Base-by-base conservation (phyloP, 116 monocot species). In the Phalaenopsis hybrid region DNA sequence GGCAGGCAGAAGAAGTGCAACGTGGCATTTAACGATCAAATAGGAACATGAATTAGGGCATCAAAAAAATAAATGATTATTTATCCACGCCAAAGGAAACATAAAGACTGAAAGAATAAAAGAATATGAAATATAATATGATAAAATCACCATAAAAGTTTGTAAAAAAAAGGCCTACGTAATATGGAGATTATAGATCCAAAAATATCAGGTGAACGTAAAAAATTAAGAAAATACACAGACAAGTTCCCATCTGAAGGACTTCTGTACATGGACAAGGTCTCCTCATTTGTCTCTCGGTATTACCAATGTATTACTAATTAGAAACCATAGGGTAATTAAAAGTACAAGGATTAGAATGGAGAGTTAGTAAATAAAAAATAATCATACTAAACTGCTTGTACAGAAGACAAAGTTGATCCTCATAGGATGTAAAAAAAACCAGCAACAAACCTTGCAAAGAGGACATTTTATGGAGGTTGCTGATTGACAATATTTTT, bases 391-490 rank as follows among this genome's bases (percentile, higher is more conserved):
- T 41, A 72, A 72, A 72, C 16, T 16, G 33, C 33, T 16, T 33
- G 55, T 55, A 25, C 72, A 72, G 31, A 77, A 50, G 21, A 25
- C 16, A 77, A 77, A 48, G 25, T 9, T 23, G 43, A 77, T 49
- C 8, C 50, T 28, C 13, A 50, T 15, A 52, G 52, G 52, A 50
- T 50, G 51, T 0, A 77, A 51, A 44, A 51, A 51, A 46, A 77
- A 49, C 51, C 51, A 49, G 23, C 13, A 68, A 70, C 55, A 77
- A 12, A 87, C 87, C 87, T 87, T 89, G 84, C 87, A 85, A 50
- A 87, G 79, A 65, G 87, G 89, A 37, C 83, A 89, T 41, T 75
- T 85, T 41, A 87, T 83, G 28, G 83, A 83, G 17, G 87, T 55
- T 46, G 74, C 31, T 33, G 76, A 28, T 44, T 59, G 61, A 37